These are phyloP conservation scores for Pichia sp. DNA, from an alignment of 1,139 yeast species.

Conservation along the genomic window DNA sequence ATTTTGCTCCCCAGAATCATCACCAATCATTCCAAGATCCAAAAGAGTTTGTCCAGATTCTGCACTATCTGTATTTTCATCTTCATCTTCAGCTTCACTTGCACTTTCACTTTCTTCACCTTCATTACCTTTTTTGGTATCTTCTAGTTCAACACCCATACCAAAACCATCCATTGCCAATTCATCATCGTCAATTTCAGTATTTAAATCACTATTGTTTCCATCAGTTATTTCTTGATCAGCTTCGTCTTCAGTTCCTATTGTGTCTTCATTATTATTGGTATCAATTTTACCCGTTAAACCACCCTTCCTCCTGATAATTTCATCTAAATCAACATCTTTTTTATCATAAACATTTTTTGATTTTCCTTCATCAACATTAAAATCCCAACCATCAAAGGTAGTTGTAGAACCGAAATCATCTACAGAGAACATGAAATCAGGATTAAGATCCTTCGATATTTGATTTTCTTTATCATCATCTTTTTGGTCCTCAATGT, in stretches of 20 bases:
- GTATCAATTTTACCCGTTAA: constrained; percentile 40
- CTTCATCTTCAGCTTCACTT: constrained; percentile 30
- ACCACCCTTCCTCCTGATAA: constrained; percentile 78
- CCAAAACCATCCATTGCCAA: constrained; percentile 70
- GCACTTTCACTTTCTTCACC: constrained; percentile 30
- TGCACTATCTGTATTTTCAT: constrained; percentile 38
- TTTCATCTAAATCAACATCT: constrained; percentile 82
- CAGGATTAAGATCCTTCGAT: constrained; percentile 51
- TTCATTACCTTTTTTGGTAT: constrained; percentile 26
- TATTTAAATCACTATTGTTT: constrained; percentile 27
- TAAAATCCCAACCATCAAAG: constrained; percentile 83
- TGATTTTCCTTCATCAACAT: constrained; percentile 32
- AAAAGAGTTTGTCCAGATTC: constrained; percentile 22
- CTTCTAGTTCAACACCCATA: constrained; percentile 43
- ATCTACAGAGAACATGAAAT: constrained; percentile 62
- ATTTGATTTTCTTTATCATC: constrained; percentile 36
- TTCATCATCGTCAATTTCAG: constrained; percentile 43
- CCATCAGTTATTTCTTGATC: constrained; percentile 32
- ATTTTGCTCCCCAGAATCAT: constrained; percentile 29
- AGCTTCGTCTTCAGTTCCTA: constrained; percentile 21
- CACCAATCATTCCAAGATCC: constrained; percentile 29
- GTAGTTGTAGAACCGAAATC: constrained; percentile 48
- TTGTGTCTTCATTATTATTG: constrained; percentile 22
- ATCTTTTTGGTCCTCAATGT: constrained; percentile 35
- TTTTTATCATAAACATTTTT: constrained; percentile 33